Conservation (phyloP, 1,284 basidiomycete species). For the Uromyces viciae-fabae region DNA sequence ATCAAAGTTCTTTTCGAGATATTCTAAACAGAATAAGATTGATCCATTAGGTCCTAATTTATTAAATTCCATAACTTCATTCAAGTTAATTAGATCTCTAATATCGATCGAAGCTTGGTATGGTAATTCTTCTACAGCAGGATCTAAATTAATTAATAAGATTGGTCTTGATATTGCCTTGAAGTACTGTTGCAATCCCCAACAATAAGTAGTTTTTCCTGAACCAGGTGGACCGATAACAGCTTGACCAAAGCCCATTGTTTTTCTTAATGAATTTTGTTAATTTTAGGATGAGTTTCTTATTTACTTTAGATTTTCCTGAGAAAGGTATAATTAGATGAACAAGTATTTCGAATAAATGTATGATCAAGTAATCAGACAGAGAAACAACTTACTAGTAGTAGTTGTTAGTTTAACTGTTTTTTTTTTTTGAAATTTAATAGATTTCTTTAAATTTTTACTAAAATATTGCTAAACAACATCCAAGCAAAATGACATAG, state of each 20-base stretch:
- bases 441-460: too few relatives aligned
- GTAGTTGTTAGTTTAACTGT: too few relatives aligned
- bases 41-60: constrained; percentile 91
- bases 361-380: too few relatives aligned
- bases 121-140: constrained; percentile 73
- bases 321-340: too few relatives aligned
- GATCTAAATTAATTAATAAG: constrained; percentile 88
- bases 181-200: constrained; percentile 85
- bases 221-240: constrained; percentile 88
- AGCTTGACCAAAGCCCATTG: constrained; percentile 52
- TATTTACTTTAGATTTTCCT: too few relatives aligned
- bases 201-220: constrained; percentile 90
- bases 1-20: constrained; percentile 89
- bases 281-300: too few relatives aligned
- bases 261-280: too few relatives aligned
- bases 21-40: constrained; percentile 96
- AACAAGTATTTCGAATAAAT: too few relatives aligned
- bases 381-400: too few relatives aligned
- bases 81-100: constrained; percentile 76
- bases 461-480: too few relatives aligned
- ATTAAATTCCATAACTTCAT: constrained; percentile 80
- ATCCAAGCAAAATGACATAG: too few relatives aligned
- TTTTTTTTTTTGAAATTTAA: too few relatives aligned
- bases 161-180: constrained; percentile 79
- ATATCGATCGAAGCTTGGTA: constrained; percentile 89